Conservation (phyloP, 306 rosid genomes). For the Purshia tridentata region DNA sequence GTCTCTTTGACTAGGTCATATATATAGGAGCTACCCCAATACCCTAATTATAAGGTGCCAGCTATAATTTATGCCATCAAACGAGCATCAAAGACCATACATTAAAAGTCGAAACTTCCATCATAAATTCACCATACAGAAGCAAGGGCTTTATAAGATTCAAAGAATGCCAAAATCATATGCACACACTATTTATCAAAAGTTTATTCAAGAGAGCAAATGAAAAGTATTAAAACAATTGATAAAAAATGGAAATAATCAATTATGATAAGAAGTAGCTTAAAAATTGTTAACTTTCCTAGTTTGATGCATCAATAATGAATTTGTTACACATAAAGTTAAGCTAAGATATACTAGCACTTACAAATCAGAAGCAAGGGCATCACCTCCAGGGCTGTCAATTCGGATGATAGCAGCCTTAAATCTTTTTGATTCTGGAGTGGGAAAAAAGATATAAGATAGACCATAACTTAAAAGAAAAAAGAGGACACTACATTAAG, state of each 20-base stretch:
- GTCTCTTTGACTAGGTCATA: no score
- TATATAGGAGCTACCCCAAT: no score
- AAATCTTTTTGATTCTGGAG: slow-evolving; percentile 68
- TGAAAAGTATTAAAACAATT: background rate
- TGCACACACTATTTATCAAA: no score
- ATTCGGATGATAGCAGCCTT: slow-evolving; percentile 93
- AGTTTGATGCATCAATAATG: slow-evolving; percentile 15
- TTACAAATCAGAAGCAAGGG: slow-evolving; percentile 98
- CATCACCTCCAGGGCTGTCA: slow-evolving; percentile 99
- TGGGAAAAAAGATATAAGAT: slow-evolving; percentile 13
- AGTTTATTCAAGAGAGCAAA: background rate
- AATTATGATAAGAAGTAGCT: no score
- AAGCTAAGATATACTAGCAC: slow-evolving; percentile 45
- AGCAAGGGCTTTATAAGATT: no score
- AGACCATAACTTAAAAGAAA: background rate
- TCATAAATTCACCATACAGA: no score
- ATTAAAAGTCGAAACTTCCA: no score
- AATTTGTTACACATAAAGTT: slow-evolving; percentile 14
- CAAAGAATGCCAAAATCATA: no score
- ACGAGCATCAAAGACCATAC: no score
- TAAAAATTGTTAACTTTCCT: background rate
- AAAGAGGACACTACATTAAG: slow-evolving; percentile 12
- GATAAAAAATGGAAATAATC: slow-evolving; percentile 1
- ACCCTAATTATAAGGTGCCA: no score
- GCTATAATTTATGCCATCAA: no score